Evolutionary conservation across 352 stramenopile species (phyloP), one percentile per base, ranked within the genome.

Genomic region (Chrysophaeum taylorii): DNA sequence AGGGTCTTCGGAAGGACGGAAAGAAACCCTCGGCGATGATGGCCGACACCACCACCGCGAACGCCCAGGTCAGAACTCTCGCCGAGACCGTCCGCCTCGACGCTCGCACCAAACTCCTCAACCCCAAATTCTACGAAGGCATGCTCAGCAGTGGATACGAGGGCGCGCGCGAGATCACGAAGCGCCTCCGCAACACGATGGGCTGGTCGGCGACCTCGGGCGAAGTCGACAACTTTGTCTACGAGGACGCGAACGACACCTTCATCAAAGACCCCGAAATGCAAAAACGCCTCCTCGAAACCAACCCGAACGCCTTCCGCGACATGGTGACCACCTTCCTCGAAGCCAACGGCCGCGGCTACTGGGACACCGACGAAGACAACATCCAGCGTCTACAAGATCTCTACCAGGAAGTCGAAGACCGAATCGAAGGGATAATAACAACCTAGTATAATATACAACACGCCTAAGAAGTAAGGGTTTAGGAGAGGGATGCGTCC

Each of bases 181-280:
- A 92, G 78, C 81, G 86, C 74, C 81, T 92, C 31, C 78, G 86
- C 45, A 92, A 92, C 74, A 92, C 86, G 37, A 89, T 92, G 82
- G 86, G 86, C 70, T 92, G 86, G 86, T 89, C 83, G 37, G 86
- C 86, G 25, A 92, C 86, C 43, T 84, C 85, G 62, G 86, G 85
- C 60, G 86, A 92, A 72, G 86, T 92, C 36, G 86, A 92, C 72
- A 91, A 92, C 81, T 92, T 92, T 74, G 87, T 92, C 60, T 92
- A 91, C 70, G 86, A 92, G 74, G 86, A 92, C 80, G 86, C 86
- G 37, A 92, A 92, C 76, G 77, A 81, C 77, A 79, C 82, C 25
- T 91, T 91, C 75, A 92, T 92, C 76, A 83, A 91, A 45, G 86
- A 92, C 76, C 67, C 80, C 37, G 83, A 89, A 52, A 92, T 92